These are phyloP conservation scores for Pisolithus marmoratus DNA, from an alignment of 768 basidiomycete species.

Conservation along the genomic window DNA sequence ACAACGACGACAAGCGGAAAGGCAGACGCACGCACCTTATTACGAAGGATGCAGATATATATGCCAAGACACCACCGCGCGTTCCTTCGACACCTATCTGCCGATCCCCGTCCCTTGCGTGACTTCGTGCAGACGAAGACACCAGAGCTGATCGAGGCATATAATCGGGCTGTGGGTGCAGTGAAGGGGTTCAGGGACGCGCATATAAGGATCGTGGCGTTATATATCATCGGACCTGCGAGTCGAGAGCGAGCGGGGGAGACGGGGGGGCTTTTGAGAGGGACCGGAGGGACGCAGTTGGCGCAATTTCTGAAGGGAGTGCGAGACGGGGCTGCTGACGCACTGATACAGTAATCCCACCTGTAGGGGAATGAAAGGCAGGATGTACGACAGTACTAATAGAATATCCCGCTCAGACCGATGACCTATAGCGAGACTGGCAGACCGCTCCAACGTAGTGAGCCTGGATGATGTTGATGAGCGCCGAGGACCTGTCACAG, in stretches of 20 bases:
- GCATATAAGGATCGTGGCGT: conserved; percentile 65
- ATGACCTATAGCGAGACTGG: too few species aligned
- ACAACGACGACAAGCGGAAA: conserved; percentile 16
- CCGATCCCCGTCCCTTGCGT: conserved; percentile 57
- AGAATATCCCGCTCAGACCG: too few species aligned
- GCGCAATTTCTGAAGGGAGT: conserved; percentile 72
- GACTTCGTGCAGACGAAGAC: conserved; percentile 23
- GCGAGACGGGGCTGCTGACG: conserved; percentile 57
- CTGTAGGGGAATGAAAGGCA: too few species aligned
- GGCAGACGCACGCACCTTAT: conserved; percentile 34
- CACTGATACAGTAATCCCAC: conserved; percentile 24
- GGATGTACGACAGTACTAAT: too few species aligned
- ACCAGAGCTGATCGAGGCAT: conserved; percentile 38
- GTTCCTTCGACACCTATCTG: conserved; percentile 65
- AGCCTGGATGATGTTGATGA: too few species aligned
- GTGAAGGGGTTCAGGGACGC: conserved; percentile 67
- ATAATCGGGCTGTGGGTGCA: conserved; percentile 54
- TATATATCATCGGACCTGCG: conserved; percentile 39
- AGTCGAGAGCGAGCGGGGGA: not conserved
- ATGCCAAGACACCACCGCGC: conserved; percentile 79
- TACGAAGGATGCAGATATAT: conserved; percentile 71
- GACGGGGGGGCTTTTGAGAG: conserved; percentile 37
- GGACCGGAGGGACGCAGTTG: conserved; percentile 77
- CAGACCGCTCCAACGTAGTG: too few species aligned
- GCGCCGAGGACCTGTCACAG: too few species aligned